These are phyloP conservation scores for Cyberlindnera misumaiensis DNA, from an alignment of 805 yeast species.

Conservation along the genomic window DNA sequence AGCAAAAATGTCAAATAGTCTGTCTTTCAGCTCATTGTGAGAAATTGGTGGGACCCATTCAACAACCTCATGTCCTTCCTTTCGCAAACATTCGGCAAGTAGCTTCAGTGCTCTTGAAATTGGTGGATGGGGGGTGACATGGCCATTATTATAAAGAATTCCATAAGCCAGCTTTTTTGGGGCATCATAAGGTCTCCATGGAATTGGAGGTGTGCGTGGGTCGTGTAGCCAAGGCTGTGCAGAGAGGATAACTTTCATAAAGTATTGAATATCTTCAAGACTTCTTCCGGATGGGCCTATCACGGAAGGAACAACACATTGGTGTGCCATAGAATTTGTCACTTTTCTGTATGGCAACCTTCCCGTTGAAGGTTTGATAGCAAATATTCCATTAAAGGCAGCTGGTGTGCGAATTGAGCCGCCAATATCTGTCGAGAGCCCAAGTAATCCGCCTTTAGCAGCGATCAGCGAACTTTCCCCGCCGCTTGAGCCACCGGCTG, in stretches of 20 bases:
- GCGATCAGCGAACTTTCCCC: conserved; percentile 45
- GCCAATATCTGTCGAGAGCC: conserved; percentile 50
- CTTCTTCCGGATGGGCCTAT: conserved; percentile 40
- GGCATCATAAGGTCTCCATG: conserved; percentile 23
- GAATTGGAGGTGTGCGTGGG: conserved; percentile 30
- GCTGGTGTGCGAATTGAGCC: conserved; percentile 47
- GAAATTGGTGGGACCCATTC: conserved; percentile 22
- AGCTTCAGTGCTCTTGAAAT: conserved; percentile 36
- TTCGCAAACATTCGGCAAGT: conserved; percentile 20
- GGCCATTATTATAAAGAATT: conserved; percentile 33
- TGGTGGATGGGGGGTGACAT: conserved; percentile 45
- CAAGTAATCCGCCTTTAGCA: conserved; percentile 37
- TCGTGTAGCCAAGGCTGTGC: conserved; percentile 37
- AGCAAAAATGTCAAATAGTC: conserved; percentile 3
- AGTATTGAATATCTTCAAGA: conserved; percentile 30
- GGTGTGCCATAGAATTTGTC: conserved; percentile 26
- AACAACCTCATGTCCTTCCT: conserved; percentile 35
- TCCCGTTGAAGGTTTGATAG: conserved; percentile 37
- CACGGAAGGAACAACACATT: conserved; percentile 44
- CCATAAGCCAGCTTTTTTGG: conserved; percentile 35
- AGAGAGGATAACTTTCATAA: conserved; percentile 24
- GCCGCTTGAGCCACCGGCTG: conserved; percentile 47
- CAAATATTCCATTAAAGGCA: conserved; percentile 33
- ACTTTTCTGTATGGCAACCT: conserved; percentile 31
- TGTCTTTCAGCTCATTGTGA: conserved; percentile 1